Evolutionary conservation across 176 grass and related monocot species (phyloP), one percentile per base, ranked within the genome.

Genomic region (Phoenix dactylifera): DNA sequence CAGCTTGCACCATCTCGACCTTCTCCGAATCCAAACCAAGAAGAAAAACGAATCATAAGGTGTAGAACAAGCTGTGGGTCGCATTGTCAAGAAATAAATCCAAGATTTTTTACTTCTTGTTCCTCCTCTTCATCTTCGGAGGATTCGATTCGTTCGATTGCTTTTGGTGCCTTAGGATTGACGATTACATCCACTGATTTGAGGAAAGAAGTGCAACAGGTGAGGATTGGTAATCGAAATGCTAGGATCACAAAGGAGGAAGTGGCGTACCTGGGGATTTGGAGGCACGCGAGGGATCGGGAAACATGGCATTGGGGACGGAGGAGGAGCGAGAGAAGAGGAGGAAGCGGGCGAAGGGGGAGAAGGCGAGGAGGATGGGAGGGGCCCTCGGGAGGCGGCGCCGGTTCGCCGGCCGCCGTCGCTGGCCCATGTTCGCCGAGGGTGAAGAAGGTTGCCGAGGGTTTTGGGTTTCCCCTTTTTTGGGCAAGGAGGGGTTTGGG

Each of bases 1-100:
- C 83, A 3, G 88, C 92, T 67, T 90, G 86, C 59, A 96, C 75
- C 4, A 66, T 90, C 14, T 85, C 59, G 14, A 77, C 39, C 64
- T 85, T 55, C 24, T 4, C 24, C 29, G 29, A 69, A 0, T 30
- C 53, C 53, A 71, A 35, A 54, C 16, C 15, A 12, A 22, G 24
- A 53, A 25, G 20, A 24, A 22, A 74, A 64, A 23, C 23, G 17
- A 64, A 64, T 23, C 1, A 64, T 25, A 44, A 35, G 17, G 7
- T 5, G 17, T 49, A 65, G 9, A 65, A 49, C 18, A 18, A 50
- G 18, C 3, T 16, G 48, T 26, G 30, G 35, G 9, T 4, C 9
- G 52, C 15, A 25, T 17, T 9, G 63, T 22, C n/a, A 22, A n/a
- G 22, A 59, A 49, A 12, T 30, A 30, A 39, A 39, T 39, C 35